phyloP scores from a whole-genome alignment of 2,329 filamentous ascomycete genomes.

The Monosporascus sp. region DNA sequence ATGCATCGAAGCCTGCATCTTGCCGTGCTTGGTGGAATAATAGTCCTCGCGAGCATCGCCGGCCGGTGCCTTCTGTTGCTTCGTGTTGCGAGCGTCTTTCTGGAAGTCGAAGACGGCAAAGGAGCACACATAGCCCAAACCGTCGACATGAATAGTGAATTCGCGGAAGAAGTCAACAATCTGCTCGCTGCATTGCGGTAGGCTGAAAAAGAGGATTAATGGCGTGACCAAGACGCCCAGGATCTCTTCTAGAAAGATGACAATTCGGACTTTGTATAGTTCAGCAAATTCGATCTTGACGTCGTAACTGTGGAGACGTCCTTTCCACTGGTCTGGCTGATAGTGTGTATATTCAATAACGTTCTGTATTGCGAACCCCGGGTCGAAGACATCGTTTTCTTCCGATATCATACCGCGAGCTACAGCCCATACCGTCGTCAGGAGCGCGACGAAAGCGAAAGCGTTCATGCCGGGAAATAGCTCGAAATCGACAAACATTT shows the following conservation, averaged over 20 bases:
- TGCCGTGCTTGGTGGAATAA: conserved; percentile 90
- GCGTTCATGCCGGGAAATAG: conserved; percentile 84
- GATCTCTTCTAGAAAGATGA: conserved; percentile 90
- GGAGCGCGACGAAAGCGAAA: conserved; percentile 81
- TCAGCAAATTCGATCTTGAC: conserved; percentile 85
- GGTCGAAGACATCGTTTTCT: conserved; percentile 85
- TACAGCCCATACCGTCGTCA: conserved; percentile 77
- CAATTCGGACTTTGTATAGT: conserved; percentile 85
- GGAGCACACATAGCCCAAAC: conserved; percentile 91
- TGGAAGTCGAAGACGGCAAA: conserved; percentile 98
- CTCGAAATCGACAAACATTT: conserved; percentile 87
- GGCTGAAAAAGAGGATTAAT: conserved; percentile 77
- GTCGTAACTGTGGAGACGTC: conserved; percentile 86
- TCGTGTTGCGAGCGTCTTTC: conserved; percentile 56
- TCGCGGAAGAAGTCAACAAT: conserved; percentile 98
- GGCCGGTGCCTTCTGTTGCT: conserved; percentile 31
- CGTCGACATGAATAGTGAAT: conserved; percentile 95
- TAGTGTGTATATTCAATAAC: conserved; percentile 94
- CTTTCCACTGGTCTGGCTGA: conserved; percentile 82
- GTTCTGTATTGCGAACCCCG: conserved; percentile 79
- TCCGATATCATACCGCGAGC: conserved; percentile 80
- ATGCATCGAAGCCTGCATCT: conserved; percentile 97
- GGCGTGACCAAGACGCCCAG: conserved; percentile 90
- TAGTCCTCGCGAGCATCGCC: conserved; percentile 83
- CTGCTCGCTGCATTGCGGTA: conserved; percentile 84